phyloP scores from a whole-genome alignment of 202 grass and related monocot species.

The Schoenoplectus tabernaemontani region DNA sequence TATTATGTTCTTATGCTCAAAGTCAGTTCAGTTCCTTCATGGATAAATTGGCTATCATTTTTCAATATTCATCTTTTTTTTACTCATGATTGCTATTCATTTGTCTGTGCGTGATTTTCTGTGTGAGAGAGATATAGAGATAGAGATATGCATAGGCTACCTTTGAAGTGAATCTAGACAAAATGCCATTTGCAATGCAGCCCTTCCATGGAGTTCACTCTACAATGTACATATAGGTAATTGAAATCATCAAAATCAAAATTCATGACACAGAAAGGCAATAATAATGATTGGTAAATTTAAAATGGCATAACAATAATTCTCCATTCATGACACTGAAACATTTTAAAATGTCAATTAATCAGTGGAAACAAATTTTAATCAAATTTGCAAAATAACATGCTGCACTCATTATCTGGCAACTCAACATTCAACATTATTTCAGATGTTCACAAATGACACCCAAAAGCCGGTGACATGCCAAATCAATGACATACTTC shows the following conservation, averaged over 20 bases:
- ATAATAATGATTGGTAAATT: not conserved
- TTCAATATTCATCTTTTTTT: not conserved
- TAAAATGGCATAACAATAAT: not conserved
- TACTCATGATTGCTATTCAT: not conserved
- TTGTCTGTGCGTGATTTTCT: not conserved
- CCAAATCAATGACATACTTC: not conserved
- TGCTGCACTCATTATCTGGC: not conserved
- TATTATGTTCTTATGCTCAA: not conserved
- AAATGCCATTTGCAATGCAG: conserved; percentile 77
- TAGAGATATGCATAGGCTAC: conserved; percentile 30
- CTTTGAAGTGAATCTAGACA: conserved; percentile 94
- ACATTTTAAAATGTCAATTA: not conserved
- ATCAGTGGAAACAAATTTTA: not conserved
- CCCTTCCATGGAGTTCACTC: conserved; percentile 90
- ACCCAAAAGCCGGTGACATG: not conserved
- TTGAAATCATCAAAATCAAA: not conserved
- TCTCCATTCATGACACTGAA: not conserved
- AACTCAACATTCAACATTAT: not conserved
- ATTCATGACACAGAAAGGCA: not conserved
- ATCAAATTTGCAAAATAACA: not conserved
- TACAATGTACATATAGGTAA: conserved; percentile 19
- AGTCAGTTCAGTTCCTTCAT: not conserved
- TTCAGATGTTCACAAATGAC: not conserved
- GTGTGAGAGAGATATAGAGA: not conserved
- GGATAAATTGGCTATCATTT: not conserved